Percentiles rank a stretch among this genome's conserved stretches.
Conservation (phyloP, 23 red algal species). For the Gracilaria caudata region DNA sequence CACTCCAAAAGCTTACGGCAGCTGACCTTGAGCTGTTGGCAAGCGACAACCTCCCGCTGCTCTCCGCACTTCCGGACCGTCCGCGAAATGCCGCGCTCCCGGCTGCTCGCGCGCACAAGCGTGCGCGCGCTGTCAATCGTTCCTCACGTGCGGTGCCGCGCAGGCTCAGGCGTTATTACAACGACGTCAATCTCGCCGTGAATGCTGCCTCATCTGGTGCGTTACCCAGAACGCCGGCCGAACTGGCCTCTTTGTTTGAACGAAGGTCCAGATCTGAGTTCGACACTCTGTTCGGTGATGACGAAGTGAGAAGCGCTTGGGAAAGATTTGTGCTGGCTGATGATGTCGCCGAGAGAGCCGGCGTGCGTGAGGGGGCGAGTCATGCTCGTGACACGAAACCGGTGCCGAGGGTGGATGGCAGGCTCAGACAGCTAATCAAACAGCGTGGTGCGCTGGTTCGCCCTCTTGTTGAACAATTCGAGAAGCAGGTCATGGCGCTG, state of each 20-base stretch:
- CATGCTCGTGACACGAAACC: no score
- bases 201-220: conserved; percentile 7
- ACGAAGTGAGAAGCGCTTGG: neutral
- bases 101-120: conserved; percentile 6
- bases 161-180: conserved; percentile 31
- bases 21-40: conserved; percentile 40
- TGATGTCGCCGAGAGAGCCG: conserved; percentile 9
- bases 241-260: conserved; percentile 25
- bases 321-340: conserved; percentile 21
- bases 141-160: neutral
- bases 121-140: neutral
- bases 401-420: conserved; percentile 30
- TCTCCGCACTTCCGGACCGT: conserved; percentile 24
- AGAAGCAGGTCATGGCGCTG: conserved; percentile 16
- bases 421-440: conserved; percentile 35
- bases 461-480: conserved; percentile 23
- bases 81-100: conserved; percentile 14
- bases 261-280: neutral
- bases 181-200: conserved; percentile 25
- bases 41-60: conserved; percentile 9
- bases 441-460: neutral
- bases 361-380: neutral
- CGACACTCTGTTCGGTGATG: neutral
- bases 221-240: conserved; percentile 8
- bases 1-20: conserved; percentile 27